Conservation (phyloP, 225 moss, liverwort and hornwort genomes). For the Ulota crispa region DNA sequence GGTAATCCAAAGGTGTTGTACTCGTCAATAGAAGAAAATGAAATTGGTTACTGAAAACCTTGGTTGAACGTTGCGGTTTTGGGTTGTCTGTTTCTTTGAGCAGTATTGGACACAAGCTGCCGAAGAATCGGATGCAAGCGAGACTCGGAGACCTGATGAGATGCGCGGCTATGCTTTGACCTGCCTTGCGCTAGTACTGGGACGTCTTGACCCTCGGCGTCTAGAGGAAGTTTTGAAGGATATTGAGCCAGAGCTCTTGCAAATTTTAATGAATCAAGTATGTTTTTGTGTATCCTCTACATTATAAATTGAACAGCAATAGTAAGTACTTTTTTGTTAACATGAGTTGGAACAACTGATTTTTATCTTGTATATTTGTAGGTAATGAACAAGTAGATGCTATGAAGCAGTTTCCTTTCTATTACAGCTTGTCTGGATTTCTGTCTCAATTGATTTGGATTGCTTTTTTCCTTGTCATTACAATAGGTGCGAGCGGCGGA, state of each 20-base stretch:
- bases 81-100: conserved; percentile 23
- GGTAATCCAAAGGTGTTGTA: conserved; percentile 40
- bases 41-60: neutral
- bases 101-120: conserved; percentile 83
- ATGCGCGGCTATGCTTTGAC: conserved; percentile 93
- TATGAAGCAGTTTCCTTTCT: conserved; percentile 17
- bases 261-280: conserved; percentile 81
- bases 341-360: neutral
- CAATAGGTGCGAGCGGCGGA: conserved; percentile 74
- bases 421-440: neutral
- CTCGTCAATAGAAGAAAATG: conserved; percentile 10
- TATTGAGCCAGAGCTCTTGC: conserved; percentile 68
- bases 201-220: conserved; percentile 73
- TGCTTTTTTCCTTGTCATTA: neutral
- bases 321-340: neutral
- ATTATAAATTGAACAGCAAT: neutral
- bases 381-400: neutral
- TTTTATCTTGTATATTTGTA: conserved; percentile 2
- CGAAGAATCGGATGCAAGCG: conserved; percentile 53
- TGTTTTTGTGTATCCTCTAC: neutral
- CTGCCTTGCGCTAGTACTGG: conserved; percentile 76
- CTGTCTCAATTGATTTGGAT: conserved; percentile 9
- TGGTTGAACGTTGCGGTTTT: conserved; percentile 17
- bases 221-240: conserved; percentile 66
- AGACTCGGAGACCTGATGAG: conserved; percentile 71